Percentiles rank a stretch among this genome's conserved stretches.
phyloP scores from a whole-genome alignment of 83 land plant genomes.

The Larix sibirica region DNA sequence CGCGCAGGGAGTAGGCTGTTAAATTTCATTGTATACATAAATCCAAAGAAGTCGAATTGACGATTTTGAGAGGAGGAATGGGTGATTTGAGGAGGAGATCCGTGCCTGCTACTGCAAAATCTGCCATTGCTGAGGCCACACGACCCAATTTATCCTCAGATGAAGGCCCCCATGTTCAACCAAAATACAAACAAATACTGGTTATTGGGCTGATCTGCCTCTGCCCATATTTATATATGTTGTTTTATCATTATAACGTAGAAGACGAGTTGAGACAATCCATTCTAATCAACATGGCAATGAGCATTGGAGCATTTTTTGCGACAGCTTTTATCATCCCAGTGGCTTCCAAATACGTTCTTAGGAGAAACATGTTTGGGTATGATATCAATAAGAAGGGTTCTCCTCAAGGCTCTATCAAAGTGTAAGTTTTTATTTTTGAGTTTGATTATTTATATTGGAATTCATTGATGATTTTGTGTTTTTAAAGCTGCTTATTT shows the following conservation, averaged over 20 bases:
- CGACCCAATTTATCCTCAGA: background rate
- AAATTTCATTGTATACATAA: no score
- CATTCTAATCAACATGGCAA: conserved; percentile 63
- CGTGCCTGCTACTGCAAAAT: background rate
- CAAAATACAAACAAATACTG: conserved; percentile 33
- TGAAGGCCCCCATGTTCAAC: conserved; percentile 26
- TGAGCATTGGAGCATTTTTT: conserved; percentile 78
- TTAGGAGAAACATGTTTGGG: conserved; percentile 79
- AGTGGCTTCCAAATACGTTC: conserved; percentile 69
- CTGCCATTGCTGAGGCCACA: background rate
- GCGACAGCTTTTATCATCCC: conserved; percentile 68
- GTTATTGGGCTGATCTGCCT: conserved; percentile 35
- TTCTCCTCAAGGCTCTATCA: conserved; percentile 76
- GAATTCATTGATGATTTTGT: background rate
- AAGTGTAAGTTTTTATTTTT: conserved; percentile 72
- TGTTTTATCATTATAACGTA: conserved; percentile 50
- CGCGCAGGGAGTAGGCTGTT: no score
- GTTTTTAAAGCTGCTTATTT: background rate
- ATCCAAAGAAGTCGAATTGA: no score
- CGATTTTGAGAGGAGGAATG: background rate
- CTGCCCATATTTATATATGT: conserved; percentile 58
- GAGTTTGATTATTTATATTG: background rate
- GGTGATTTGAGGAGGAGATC: conserved; percentile 9
- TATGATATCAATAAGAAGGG: conserved; percentile 95
- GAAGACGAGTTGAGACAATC: conserved; percentile 62